phyloP scores from a whole-genome alignment of 1,284 basidiomycete genomes.

The Phaffia rhodozyma region DNA sequence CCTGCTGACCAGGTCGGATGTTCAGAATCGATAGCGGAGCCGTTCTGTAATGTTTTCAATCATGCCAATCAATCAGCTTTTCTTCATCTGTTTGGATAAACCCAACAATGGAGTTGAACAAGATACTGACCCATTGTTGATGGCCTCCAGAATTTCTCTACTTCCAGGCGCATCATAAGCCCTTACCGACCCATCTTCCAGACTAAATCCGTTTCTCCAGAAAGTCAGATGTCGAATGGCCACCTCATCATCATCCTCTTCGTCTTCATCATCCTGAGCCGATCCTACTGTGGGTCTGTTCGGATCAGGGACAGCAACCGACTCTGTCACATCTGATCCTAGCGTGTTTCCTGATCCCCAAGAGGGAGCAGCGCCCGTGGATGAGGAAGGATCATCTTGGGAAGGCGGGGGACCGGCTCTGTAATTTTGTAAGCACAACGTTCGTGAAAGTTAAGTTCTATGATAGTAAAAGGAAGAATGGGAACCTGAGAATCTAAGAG shows the following conservation, averaged over 20 bases:
- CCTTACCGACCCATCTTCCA: slow-evolving; percentile 80
- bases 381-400: slow-evolving; percentile 39
- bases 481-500: background rate
- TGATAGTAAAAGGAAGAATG: background rate
- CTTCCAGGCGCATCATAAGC: slow-evolving; percentile 73
- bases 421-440: background rate
- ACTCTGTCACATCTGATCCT: slow-evolving; percentile 73
- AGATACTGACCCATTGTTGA: slow-evolving; percentile 60
- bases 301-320: slow-evolving; percentile 58
- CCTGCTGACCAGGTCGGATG: slow-evolving; percentile 64
- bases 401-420: slow-evolving; percentile 11
- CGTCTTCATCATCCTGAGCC: slow-evolving; percentile 25
- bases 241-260: slow-evolving; percentile 41
- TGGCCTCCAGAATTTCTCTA: slow-evolving; percentile 57
- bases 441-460: slow-evolving; percentile 5
- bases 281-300: slow-evolving; percentile 28
- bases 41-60: slow-evolving; percentile 39
- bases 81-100: background rate
- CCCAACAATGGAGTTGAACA: slow-evolving; percentile 3
- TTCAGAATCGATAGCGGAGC: slow-evolving; percentile 70
- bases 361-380: slow-evolving; percentile 39
- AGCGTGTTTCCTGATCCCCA: slow-evolving; percentile 65
- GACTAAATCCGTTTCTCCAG: slow-evolving; percentile 87
- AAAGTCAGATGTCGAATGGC: slow-evolving; percentile 73
- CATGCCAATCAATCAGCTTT: background rate